Evolutionary conservation across 2,329 filamentous ascomycete genomes (phyloP), one percentile per base, ranked within the genome.

Genomic region (Chaetomium sp.): DNA sequence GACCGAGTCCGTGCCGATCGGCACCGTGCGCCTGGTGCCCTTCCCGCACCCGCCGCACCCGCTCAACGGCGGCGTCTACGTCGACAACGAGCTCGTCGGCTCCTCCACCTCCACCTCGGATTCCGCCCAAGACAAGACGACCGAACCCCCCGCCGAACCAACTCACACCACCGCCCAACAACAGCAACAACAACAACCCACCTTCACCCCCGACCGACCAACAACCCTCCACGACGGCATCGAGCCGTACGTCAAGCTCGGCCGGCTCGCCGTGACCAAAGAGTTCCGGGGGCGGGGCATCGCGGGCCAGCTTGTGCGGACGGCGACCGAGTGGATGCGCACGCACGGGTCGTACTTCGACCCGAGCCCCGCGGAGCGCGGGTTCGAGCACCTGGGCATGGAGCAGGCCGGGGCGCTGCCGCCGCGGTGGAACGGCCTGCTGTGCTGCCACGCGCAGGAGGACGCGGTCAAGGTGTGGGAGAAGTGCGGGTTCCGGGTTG

Each of bases 241-340:
- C 45, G 92, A 96, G 72, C 87, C 90, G 0, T 96, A 94, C 75
- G 81, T 96, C 68, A 96, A 94, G 78, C 78, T 97, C 1, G 92
- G 92, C 5, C 85, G 92, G 0, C 80, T 97, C 31, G 90, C 92
- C 0, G 88, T 95, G 0, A 70, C 90, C 16, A 78, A 81, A 9
- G 80, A 85, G 29, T 91, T 87, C 73, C 85, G 92, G 33, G 86
- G 88, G 0, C 81, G 83, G 66, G 85, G 86, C 12, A 79, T 96
- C 35, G 88, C 86, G 0, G 82, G 82, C 58, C 78, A 87, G 63
- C 79, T 97, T 27, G 85, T 96, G 70, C 83, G 86, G 62, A 83
- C 83, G 0, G 90, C 87, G 0, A 75, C 93, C 42, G 76, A 79
- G n/a, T 97, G 90, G 86, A 85, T 91, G 27, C 78, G 77, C 57